Evolutionary conservation across 768 basidiomycete genomes (phyloP).

Genomic region (Chalciporus pseudorubinellus): DNA sequence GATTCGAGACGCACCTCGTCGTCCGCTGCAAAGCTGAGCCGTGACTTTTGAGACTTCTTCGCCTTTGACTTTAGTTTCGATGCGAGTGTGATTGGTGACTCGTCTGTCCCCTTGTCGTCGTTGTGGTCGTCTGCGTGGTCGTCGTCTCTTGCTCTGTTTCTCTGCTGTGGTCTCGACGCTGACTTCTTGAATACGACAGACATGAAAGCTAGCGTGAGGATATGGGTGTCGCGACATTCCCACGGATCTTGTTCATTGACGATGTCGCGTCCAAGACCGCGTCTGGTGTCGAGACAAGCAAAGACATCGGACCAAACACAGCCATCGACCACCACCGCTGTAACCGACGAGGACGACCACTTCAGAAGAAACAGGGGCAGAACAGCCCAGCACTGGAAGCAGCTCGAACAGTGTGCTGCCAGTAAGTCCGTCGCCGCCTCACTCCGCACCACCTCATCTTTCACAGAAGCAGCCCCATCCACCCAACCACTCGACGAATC

Average conservation of each 20-base stretch:
- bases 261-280: constrained; percentile 47
- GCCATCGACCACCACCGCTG: neutral
- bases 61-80: constrained; percentile 69
- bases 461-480: constrained; percentile 24
- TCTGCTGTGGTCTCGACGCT: constrained; percentile 37
- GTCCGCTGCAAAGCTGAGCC: constrained; percentile 74
- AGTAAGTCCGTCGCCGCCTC: constrained; percentile 37
- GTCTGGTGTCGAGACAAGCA: constrained; percentile 34
- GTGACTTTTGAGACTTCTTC: constrained; percentile 65
- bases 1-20: constrained; percentile 51
- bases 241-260: constrained; percentile 21
- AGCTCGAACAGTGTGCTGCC: constrained; percentile 53
- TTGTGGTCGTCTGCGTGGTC: constrained; percentile 39
- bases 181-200: constrained; percentile 44
- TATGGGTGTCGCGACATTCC: constrained; percentile 14
- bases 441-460: constrained; percentile 2
- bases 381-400: constrained; percentile 55
- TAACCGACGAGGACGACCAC: constrained; percentile 60
- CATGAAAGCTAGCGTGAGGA: constrained; percentile 21
- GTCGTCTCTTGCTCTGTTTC: constrained; percentile 35
- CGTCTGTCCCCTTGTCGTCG: neutral
- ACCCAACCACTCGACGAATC: constrained; percentile 22
- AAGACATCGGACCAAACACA: constrained; percentile 4
- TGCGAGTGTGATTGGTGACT: constrained; percentile 60
- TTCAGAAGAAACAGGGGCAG: constrained; percentile 68